A percentile compares a stretch with the other conserved stretches of the same genome.
Conservation (phyloP, 176 grass and related monocot species). For the Alopecurus myosuroides region DNA sequence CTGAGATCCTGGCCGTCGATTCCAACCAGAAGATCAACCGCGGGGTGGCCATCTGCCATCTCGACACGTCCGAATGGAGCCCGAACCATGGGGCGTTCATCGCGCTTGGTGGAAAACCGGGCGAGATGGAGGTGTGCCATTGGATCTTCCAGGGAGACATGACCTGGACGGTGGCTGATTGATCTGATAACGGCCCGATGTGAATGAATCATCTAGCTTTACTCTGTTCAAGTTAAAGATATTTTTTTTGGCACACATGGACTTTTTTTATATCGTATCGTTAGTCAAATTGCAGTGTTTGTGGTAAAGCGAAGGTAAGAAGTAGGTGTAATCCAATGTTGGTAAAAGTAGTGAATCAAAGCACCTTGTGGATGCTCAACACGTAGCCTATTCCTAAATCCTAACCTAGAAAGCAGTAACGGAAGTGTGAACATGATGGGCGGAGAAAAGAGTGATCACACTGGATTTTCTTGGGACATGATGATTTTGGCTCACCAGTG, state of each 20-base stretch:
- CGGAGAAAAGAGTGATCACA: too few relatives aligned
- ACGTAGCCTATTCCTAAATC: not conserved
- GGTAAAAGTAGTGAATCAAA: not conserved
- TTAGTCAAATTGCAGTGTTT: not conserved
- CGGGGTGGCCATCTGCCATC: not conserved
- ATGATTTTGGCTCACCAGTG: too few relatives aligned
- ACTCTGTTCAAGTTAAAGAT: not conserved
- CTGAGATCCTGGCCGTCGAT: not conserved
- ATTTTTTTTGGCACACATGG: not conserved
- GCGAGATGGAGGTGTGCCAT: not conserved
- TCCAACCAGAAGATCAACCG: not conserved
- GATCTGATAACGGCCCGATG: not conserved
- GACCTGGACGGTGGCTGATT: not conserved
- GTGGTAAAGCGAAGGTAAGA: not conserved
- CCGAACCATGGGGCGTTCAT: not conserved
- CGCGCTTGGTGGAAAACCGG: not conserved
- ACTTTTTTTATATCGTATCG: not conserved
- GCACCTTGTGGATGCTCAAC: not conserved
- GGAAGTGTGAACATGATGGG: too few relatives aligned
- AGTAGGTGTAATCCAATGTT: not conserved
- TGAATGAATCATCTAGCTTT: not conserved
- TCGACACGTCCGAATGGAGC: not conserved
- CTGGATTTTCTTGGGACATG: too few relatives aligned
- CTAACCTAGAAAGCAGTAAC: not conserved
- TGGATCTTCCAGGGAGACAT: constrained; percentile 3